Conservation (phyloP, 2,329 filamentous ascomycete genomes). For the Aspergillus floridensis region DNA sequence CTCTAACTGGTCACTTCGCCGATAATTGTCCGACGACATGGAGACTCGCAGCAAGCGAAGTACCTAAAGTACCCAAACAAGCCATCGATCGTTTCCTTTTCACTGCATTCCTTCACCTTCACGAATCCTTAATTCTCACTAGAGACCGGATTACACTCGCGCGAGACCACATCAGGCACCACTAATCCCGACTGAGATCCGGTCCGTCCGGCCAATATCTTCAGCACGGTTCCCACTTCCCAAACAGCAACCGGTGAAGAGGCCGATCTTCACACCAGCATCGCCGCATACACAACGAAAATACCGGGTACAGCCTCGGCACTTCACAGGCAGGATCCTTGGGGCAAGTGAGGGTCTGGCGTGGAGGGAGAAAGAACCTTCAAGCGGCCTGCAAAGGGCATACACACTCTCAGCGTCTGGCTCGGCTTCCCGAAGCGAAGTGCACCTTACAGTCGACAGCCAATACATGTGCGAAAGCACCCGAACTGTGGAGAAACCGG, state of each 20-base stretch:
- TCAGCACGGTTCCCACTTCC: not conserved
- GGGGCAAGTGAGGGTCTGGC: not conserved
- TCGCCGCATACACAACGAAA: not conserved
- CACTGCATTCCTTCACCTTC: not conserved
- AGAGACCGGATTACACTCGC: not conserved
- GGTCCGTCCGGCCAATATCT: not conserved
- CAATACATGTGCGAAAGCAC: not conserved
- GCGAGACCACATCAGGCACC: not conserved
- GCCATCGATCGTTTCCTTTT: not conserved
- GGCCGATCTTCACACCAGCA: not conserved
- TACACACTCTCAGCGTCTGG: not conserved
- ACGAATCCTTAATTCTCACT: not conserved
- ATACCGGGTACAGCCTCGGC: not conserved
- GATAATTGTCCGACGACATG: constrained; percentile 29
- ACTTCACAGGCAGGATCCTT: not conserved
- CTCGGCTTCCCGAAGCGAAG: constrained; percentile 19
- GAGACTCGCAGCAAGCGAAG: not conserved
- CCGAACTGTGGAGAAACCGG: not conserved
- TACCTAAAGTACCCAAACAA: not conserved
- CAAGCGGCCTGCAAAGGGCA: not conserved
- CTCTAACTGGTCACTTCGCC: constrained; percentile 26
- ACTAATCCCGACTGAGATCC: not conserved
- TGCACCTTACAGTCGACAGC: not conserved
- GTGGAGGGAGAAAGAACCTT: not conserved
- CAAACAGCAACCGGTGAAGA: constrained; percentile 3